Conservation (phyloP, 1,139 yeast species). For the Lizanozyma gosingica region DNA sequence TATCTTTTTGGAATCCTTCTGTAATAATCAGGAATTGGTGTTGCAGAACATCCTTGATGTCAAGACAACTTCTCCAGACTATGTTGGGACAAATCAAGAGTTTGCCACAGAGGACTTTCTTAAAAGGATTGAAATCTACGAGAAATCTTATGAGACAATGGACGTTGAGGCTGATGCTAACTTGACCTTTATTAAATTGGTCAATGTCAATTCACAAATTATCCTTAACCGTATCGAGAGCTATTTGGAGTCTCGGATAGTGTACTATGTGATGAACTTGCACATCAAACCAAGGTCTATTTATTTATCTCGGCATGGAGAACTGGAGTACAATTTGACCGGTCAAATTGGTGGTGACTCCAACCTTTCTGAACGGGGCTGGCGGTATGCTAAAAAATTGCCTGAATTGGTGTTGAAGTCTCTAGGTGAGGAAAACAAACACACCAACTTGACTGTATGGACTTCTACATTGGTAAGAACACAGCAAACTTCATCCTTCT, state of each 20-base stretch:
- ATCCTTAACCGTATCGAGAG: constrained; percentile 81
- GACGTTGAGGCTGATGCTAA: constrained; percentile 48
- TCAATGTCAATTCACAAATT: constrained; percentile 82
- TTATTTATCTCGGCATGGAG: constrained; percentile 95
- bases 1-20: constrained; percentile 85
- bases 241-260: constrained; percentile 86
- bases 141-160: constrained; percentile 67
- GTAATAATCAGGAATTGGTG: constrained; percentile 74
- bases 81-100: constrained; percentile 61
- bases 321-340: constrained; percentile 81
- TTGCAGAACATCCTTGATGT: constrained; percentile 78
- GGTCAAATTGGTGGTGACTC: constrained; percentile 98
- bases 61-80: constrained; percentile 82
- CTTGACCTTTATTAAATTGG: constrained; percentile 75
- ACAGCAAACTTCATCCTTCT: constrained; percentile 80
- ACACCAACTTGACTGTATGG: constrained; percentile 81
- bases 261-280: constrained; percentile 89
- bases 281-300: constrained; percentile 88
- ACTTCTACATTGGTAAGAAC: constrained; percentile 89
- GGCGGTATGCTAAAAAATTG: constrained; percentile 72
- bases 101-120: constrained; percentile 65
- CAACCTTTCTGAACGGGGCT: constrained; percentile 75
- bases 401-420: constrained; percentile 72
- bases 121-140: constrained; percentile 65
- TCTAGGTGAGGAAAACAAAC: constrained; percentile 56